phyloP scores from a whole-genome alignment of 2,329 filamentous ascomycete species.

The Hypoxylon sp. region DNA sequence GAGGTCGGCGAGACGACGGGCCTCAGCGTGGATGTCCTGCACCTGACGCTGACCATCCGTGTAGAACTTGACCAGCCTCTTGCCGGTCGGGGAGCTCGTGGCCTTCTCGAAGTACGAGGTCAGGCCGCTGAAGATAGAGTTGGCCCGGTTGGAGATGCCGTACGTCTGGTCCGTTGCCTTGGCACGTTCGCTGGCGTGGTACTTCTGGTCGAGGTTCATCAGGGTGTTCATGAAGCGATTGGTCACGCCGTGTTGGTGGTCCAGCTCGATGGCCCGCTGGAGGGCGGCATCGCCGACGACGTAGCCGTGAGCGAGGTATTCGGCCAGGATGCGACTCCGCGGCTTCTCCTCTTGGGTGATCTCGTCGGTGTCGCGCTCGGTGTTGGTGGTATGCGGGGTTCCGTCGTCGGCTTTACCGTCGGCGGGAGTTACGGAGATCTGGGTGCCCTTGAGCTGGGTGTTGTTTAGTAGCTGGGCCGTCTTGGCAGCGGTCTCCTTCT shows the following conservation, averaged over 20 bases:
- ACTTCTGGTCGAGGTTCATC: conserved; percentile 80
- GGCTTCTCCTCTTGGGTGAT: conserved; percentile 98
- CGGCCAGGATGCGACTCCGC: conserved; percentile 88
- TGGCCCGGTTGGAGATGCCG: conserved; percentile 78
- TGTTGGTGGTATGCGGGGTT: conserved; percentile 60
- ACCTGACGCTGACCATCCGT: conserved; percentile 85
- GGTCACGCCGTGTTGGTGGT: conserved; percentile 88
- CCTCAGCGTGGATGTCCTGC: conserved; percentile 91
- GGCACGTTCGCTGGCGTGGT: conserved; percentile 87
- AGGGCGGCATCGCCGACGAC: conserved; percentile 77
- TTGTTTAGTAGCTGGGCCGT: conserved; percentile 96
- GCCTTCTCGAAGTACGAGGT: conserved; percentile 96
- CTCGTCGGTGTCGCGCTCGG: conserved; percentile 68
- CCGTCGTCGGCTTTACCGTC: conserved; percentile 71
- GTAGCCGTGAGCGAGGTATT: conserved; percentile 97
- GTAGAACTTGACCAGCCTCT: conserved; percentile 90
- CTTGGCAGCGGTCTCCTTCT: conserved; percentile 96
- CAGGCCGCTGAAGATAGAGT: conserved; percentile 69
- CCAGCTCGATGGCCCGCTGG: conserved; percentile 83
- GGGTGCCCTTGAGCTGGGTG: conserved; percentile 87
- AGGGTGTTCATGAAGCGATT: conserved; percentile 80
- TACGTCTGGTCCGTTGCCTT: conserved; percentile 85
- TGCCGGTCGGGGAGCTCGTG: conserved; percentile 82
- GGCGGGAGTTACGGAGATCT: conserved; percentile 77
- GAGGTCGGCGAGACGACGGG: conserved; percentile 83